These are phyloP conservation scores for Kentomonas sorsogonicus DNA, from an alignment of 208 protist species.

Conservation along the genomic window DNA sequence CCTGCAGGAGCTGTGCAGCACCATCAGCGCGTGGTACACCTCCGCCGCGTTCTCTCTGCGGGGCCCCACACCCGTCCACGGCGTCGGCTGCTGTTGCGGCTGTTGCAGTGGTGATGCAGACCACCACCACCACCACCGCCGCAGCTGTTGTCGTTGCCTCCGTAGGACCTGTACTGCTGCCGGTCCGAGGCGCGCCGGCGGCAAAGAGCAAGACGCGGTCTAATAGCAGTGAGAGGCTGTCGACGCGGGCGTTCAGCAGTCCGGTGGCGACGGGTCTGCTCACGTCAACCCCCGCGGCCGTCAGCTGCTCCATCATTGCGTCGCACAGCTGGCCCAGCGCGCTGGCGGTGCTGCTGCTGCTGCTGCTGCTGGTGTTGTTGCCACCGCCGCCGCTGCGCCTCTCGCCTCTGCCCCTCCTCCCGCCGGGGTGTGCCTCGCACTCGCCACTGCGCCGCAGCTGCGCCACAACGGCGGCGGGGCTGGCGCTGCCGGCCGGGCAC, in stretches of 20 bases:
- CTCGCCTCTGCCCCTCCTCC: too few relatives aligned
- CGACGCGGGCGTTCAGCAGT: slow-evolving; percentile 59
- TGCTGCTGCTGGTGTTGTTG: background rate
- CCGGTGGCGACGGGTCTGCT: slow-evolving; percentile 23
- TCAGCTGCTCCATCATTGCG: slow-evolving; percentile 50
- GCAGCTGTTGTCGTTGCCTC: too few relatives aligned
- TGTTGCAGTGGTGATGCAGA: too few relatives aligned
- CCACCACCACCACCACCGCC: too few relatives aligned
- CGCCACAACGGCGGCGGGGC: slow-evolving; percentile 41
- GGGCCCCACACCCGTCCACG: slow-evolving; percentile 20
- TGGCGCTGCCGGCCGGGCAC: slow-evolving; percentile 31
- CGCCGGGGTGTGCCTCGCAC: too few relatives aligned
- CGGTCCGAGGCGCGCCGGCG: too few relatives aligned
- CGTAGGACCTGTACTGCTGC: too few relatives aligned
- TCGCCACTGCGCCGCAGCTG: slow-evolving; percentile 35
- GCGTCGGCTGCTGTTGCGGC: slow-evolving; percentile 14
- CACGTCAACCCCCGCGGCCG: slow-evolving; percentile 26
- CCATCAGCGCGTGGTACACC: slow-evolving; percentile 56
- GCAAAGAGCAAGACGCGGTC: slow-evolving; percentile 30
- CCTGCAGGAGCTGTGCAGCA: slow-evolving; percentile 58
- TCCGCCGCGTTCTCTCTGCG: slow-evolving; percentile 34
- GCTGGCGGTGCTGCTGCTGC: slow-evolving; percentile 4
- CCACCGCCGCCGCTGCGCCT: too few relatives aligned
- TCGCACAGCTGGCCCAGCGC: slow-evolving; percentile 17
- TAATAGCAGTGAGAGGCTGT: slow-evolving; percentile 34